phyloP scores from a whole-genome alignment of 148 eudicot species.

The Linanthus parryae region DNA sequence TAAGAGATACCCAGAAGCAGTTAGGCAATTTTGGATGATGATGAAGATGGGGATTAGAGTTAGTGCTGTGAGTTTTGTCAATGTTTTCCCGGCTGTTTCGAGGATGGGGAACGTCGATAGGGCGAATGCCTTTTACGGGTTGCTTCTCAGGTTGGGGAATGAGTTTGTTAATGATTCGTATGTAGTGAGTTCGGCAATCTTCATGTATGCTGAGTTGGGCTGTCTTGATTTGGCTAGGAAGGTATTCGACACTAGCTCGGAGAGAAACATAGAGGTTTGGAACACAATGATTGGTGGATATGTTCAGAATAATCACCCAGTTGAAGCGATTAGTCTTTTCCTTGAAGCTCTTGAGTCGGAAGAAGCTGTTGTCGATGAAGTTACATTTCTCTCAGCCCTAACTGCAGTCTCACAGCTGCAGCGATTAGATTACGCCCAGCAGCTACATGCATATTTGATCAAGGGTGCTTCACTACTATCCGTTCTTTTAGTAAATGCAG shows the following conservation, averaged over 20 bases:
- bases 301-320: constrained; percentile 48
- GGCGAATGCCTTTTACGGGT: constrained; percentile 59
- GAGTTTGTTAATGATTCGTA: constrained; percentile 51
- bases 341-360: constrained; percentile 41
- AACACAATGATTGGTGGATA: constrained; percentile 91
- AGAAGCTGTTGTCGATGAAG: constrained; percentile 38
- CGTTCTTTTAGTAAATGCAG: constrained; percentile 51
- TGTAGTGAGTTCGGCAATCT: constrained; percentile 68
- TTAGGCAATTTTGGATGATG: constrained; percentile 62
- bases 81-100: constrained; percentile 68
- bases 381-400: constrained; percentile 62
- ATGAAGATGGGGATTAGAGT: constrained; percentile 53
- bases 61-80: constrained; percentile 73
- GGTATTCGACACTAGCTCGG: constrained; percentile 54
- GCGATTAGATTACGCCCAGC: constrained; percentile 39
- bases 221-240: constrained; percentile 45
- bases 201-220: constrained; percentile 76
- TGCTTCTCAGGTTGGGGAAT: constrained; percentile 58
- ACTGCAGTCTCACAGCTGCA: constrained; percentile 83
- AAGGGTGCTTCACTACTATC: constrained; percentile 31
- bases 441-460: constrained; percentile 62
- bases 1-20: constrained; percentile 42
- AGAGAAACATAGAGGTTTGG: constrained; percentile 86
- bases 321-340: constrained; percentile 64
- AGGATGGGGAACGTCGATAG: constrained; percentile 22